Percentiles rank a stretch among this genome's conserved stretches.
Evolutionary conservation across 352 stramenopile genomes (phyloP).

Genomic region (Phytophthora litchii): DNA sequence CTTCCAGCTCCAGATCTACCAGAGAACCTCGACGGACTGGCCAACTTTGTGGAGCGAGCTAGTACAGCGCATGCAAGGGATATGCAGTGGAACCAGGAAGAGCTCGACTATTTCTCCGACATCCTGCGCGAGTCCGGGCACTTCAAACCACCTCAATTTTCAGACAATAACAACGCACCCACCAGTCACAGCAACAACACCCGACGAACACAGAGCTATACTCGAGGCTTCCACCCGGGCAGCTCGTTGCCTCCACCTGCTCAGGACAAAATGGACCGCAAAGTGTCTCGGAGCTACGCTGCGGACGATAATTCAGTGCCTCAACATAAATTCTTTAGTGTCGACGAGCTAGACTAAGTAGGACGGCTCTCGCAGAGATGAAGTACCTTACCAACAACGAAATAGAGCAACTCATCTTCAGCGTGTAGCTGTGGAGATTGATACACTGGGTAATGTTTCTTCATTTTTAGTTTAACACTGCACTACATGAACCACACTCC

Average conservation of each 20-base stretch:
- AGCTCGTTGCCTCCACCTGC: conserved; percentile 18
- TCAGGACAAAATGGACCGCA: conserved; percentile 11
- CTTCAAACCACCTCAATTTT: conserved; percentile 14
- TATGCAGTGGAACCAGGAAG: conserved; percentile 48
- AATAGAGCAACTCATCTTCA: conserved; percentile 7
- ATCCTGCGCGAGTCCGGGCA: conserved; percentile 36
- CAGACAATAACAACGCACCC: conserved; percentile 6
- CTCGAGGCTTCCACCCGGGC: conserved; percentile 7
- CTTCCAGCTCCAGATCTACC: conserved; percentile 18
- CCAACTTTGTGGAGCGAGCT: conserved; percentile 34
- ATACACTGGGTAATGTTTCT: not conserved
- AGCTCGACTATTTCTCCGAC: conserved; percentile 39
- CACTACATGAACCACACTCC: conserved; percentile 11
- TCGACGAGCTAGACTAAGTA: conserved; percentile 61
- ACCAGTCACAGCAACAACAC: conserved; percentile 7
- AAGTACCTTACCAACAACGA: not conserved
- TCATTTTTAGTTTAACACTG: conserved; percentile 18
- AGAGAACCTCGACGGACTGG: conserved; percentile 34
- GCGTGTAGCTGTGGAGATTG: not conserved
- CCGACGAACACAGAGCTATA: conserved; percentile 20
- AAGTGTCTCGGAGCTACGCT: conserved; percentile 14
- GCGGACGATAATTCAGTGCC: conserved; percentile 16
- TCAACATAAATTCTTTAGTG: conserved; percentile 50
- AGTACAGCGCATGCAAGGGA: conserved; percentile 21
- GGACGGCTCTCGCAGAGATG: not conserved